These are phyloP conservation scores for Hevea brasiliensis DNA, from an alignment of 345 rosid species.

Conservation along the genomic window DNA sequence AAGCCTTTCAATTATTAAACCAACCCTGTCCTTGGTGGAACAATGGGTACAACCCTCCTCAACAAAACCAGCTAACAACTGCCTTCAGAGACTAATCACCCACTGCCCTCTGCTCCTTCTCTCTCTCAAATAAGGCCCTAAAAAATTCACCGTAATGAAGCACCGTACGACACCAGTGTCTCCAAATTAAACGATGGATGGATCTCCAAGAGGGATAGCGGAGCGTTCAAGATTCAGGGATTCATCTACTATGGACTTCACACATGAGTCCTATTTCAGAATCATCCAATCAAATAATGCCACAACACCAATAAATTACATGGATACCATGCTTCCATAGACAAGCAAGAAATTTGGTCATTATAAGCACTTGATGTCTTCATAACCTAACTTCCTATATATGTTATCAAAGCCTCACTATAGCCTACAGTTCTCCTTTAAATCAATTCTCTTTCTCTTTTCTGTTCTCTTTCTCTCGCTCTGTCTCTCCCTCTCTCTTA, in stretches of 20 bases:
- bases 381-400: constrained; percentile 8
- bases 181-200: constrained; percentile 43
- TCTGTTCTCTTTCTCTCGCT: background rate
- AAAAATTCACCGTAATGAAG: constrained; percentile 26
- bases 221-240: constrained; percentile 36
- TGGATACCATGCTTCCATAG: no score
- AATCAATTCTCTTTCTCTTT: background rate
- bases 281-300: no score
- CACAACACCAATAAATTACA: no score
- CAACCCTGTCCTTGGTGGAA: constrained; percentile 21
- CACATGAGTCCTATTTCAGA: no score
- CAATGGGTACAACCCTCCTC: constrained; percentile 26
- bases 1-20: constrained; percentile 29
- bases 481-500: no score
- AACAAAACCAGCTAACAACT: constrained; percentile 33
- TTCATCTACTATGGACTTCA: no score
- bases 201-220: constrained; percentile 38
- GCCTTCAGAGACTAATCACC: constrained; percentile 5
- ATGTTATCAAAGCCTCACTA: constrained; percentile 25
- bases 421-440: constrained; percentile 17
- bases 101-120: background rate
- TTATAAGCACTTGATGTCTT: background rate
- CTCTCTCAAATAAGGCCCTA: background rate
- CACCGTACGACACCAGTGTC: constrained; percentile 49
- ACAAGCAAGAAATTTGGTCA: background rate